Conservation (phyloP, 1,139 yeast genomes). For the Pneumocystis murina region DNA sequence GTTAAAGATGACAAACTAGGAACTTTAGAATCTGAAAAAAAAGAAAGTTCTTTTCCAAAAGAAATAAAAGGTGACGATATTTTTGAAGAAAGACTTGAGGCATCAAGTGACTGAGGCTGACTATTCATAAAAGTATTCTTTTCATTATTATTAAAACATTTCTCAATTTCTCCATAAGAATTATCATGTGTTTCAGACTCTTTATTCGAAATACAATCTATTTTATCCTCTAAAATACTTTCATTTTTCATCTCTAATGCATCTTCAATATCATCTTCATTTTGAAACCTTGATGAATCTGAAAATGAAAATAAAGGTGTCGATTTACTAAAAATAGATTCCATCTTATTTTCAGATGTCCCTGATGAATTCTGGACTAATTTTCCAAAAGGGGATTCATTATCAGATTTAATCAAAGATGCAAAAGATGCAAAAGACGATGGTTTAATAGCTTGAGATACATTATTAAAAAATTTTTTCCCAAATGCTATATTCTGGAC, state of each 20-base stretch:
- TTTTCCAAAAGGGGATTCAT: neutral
- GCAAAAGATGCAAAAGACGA: neutral
- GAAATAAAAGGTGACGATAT: neutral
- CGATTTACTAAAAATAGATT: neutral
- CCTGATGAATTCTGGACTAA: neutral
- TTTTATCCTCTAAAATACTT: neutral
- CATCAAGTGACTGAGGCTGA: neutral
- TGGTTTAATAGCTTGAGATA: neutral
- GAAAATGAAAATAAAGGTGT: neutral
- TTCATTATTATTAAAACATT: neutral
- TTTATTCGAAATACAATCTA: neutral
- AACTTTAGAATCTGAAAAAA: neutral
- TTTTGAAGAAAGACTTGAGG: neutral
- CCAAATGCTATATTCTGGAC: neutral
- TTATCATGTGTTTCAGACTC: neutral
- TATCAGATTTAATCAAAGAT: neutral
- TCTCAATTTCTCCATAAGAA: neutral
- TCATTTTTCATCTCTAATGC: neutral
- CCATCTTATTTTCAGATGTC: neutral
- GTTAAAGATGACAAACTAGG: neutral
- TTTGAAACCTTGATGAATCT: neutral
- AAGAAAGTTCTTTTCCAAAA: neutral
- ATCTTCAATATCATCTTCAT: neutral
- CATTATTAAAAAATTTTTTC: neutral
- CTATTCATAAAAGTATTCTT: neutral